Conservation (phyloP, 306 rosid species). For the Sophora flavescens region DNA sequence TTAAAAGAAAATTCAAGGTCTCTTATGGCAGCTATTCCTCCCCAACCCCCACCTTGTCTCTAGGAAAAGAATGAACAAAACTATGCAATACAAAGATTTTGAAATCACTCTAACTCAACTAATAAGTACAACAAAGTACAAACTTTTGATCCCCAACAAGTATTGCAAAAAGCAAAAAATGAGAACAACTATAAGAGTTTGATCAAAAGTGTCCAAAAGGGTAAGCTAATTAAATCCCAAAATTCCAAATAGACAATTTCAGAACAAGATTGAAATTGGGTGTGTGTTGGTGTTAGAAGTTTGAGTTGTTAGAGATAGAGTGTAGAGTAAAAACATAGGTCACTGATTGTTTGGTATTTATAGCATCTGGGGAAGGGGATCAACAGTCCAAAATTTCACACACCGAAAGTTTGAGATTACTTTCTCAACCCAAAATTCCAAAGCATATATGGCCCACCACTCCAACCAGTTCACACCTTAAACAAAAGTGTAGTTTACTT, state of each 20-base stretch:
- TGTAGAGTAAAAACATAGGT: slow-evolving; percentile 51
- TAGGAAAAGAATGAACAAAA: slow-evolving; percentile 16
- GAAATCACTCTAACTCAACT: slow-evolving; percentile 36
- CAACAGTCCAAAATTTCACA: slow-evolving; percentile 54
- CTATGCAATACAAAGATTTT: slow-evolving; percentile 41
- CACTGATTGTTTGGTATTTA: slow-evolving; percentile 46
- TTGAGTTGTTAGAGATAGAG: slow-evolving; percentile 33
- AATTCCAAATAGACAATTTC: slow-evolving; percentile 31
- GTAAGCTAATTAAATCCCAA: slow-evolving; percentile 46
- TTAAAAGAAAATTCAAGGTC: slow-evolving; percentile 44
- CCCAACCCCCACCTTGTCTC: slow-evolving; percentile 42
- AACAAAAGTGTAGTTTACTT: slow-evolving; percentile 32
- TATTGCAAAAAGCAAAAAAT: slow-evolving; percentile 18
- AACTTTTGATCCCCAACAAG: slow-evolving; percentile 10
- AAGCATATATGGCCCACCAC: slow-evolving; percentile 57
- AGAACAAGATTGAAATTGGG: background rate
- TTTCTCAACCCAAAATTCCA: slow-evolving; percentile 81
- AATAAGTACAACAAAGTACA: slow-evolving; percentile 9
- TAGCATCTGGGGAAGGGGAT: slow-evolving; percentile 48
- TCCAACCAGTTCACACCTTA: slow-evolving; percentile 52
- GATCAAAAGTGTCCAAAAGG: slow-evolving; percentile 44
- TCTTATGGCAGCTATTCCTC: slow-evolving; percentile 48
- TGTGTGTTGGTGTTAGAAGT: background rate
- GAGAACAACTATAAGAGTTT: background rate
- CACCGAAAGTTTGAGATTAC: slow-evolving; percentile 90